Evolutionary conservation across 257 asterid species (phyloP).

Genomic region (Nicotiana undulata): DNA sequence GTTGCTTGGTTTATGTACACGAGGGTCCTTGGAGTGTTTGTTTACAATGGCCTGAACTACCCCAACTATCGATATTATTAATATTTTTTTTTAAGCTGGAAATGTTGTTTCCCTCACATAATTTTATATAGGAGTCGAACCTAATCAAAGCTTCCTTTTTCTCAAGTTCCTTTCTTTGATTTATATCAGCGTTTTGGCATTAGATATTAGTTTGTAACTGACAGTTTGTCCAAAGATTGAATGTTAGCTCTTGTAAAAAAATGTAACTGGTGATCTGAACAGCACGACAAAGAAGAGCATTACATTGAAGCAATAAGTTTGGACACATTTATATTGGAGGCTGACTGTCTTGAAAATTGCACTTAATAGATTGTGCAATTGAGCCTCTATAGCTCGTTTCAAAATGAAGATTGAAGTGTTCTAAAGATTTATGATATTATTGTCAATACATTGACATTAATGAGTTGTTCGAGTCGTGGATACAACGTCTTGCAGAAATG

Average conservation of each 20-base stretch:
- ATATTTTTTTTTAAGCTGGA: conserved; percentile 77
- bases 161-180: conserved; percentile 55
- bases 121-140: conserved; percentile 69
- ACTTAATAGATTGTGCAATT: conserved; percentile 63
- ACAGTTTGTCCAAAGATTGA: conserved; percentile 65
- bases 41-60: conserved; percentile 60
- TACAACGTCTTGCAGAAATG: too few species aligned
- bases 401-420: conserved; percentile 51
- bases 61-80: conserved; percentile 63
- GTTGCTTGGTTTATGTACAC: conserved; percentile 82
- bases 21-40: conserved; percentile 53
- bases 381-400: conserved; percentile 70
- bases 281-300: conserved; percentile 59
- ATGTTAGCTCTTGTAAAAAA: conserved; percentile 39
- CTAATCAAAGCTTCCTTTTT: conserved; percentile 65
- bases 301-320: conserved; percentile 70
- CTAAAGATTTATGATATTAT: conserved; percentile 60
- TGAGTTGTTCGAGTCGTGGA: conserved; percentile 9
- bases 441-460: conserved; percentile 58
- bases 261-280: conserved; percentile 55
- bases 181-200: conserved; percentile 61
- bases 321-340: conserved; percentile 73
- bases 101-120: conserved; percentile 23
- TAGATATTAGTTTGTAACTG: conserved; percentile 63
- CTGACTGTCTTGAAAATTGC: conserved; percentile 64